Base-by-base conservation (phyloP, 2,329 filamentous ascomycete genomes). In the Fusarium solani-melongenae region DNA sequence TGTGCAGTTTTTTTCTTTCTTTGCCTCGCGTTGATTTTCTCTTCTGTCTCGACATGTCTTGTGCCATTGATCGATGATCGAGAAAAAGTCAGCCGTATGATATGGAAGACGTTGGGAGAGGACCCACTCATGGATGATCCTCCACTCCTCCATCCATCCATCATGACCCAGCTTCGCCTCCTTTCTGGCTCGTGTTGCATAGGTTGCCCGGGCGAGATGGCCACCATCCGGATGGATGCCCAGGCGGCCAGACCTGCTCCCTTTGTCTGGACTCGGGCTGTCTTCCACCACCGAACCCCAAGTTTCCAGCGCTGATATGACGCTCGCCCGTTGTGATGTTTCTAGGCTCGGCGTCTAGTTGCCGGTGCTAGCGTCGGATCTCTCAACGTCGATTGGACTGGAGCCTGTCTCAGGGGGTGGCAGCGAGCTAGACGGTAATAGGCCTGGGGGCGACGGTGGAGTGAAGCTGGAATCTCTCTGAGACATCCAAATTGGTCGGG, bases 351-450 rank as follows among this genome's bases (percentile, higher is more conserved):
- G 74, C 75, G 71, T 61, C 63, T 70, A 67, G 66, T 55, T 67
- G 66, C 72, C 64, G 65, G 51, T 68, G 64, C 76, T 78, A 77
- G 74, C 46, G 64, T 68, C 24, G 56, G 56, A 73, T 74, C 64
- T 66, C 70, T 65, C 36, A 20, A 64, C 55, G 33, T 72, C 70
- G 65, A 77, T 78, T 76, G 75, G 73, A 68, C 59, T 66, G 27
- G 65, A 59, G 53, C 33, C 58, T 69, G 76, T 78, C 75, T 78
- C 76, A 78, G 76, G 76, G 74, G 76, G 70, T 75, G 64, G 53
- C 70, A 70, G 34, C 67, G 62, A 66, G 65, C 69, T 55, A 75
- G 75, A 72, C 73, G 76, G 66, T 75, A 76, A 76, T 74, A 69
- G 65, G 68, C 62, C 36, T 55, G 36, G 65, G 66, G 58, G 55